Conservation (phyloP, 129 eudicot species). For the Pulicaria dysenterica region DNA sequence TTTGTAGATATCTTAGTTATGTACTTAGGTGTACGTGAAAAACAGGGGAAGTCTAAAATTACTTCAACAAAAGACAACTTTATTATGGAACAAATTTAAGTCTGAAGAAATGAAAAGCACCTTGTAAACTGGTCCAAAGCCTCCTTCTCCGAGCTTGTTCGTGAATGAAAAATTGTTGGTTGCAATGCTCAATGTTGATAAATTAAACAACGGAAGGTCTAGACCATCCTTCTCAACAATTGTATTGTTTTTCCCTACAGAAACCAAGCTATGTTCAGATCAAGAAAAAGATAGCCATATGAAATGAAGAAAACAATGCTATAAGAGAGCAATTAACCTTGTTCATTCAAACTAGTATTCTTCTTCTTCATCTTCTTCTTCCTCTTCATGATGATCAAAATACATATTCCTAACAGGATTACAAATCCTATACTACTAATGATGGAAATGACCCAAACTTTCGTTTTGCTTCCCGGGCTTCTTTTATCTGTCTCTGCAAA, state of each 20-base stretch:
- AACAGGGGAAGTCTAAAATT: too few relatives aligned
- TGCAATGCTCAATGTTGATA: background rate
- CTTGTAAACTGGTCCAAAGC: background rate
- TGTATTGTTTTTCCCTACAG: background rate
- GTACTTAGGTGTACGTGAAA: too few relatives aligned
- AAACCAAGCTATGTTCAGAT: background rate
- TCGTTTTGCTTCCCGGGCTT: background rate
- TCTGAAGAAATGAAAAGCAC: too few relatives aligned
- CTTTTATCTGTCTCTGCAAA: constrained; percentile 6
- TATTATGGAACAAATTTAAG: too few relatives aligned
- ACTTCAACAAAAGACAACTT: too few relatives aligned
- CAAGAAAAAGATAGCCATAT: background rate
- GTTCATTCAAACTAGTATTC: background rate
- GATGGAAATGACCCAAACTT: background rate
- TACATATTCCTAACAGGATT: background rate
- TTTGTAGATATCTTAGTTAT: too few relatives aligned
- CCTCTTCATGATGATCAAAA: background rate
- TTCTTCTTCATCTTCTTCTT: too few relatives aligned
- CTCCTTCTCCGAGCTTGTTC: background rate
- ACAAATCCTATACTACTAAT: background rate
- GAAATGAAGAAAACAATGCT: background rate
- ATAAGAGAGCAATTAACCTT: background rate
- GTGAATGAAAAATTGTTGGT: background rate
- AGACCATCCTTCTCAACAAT: background rate
- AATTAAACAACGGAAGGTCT: background rate